Conservation (phyloP, 768 basidiomycete genomes). For the Lactifluus piperatus region DNA sequence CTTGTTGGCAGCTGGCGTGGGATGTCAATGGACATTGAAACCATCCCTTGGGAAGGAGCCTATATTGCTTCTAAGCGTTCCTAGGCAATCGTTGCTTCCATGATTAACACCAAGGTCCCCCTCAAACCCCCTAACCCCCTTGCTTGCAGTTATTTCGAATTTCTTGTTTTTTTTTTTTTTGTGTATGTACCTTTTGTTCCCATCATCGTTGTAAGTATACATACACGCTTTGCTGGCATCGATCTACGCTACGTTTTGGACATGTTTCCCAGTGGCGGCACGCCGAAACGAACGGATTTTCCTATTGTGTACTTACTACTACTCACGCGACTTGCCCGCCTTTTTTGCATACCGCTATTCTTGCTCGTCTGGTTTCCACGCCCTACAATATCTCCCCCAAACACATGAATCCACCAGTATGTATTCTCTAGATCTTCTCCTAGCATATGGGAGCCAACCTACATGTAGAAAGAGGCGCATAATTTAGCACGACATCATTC, state of each 20-base stretch:
- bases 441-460: conserved; percentile 5
- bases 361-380: conserved; percentile 3
- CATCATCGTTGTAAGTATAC: conserved; percentile 11
- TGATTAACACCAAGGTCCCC: not conserved
- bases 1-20: conserved; percentile 69
- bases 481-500: conserved; percentile 1
- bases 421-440: conserved; percentile 13
- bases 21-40: conserved; percentile 35
- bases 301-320: conserved; percentile 2
- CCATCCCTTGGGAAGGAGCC: conserved; percentile 52
- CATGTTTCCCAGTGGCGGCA: not conserved
- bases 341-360: conserved; percentile 6
- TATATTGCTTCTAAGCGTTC: conserved; percentile 48
- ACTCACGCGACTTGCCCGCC: not conserved
- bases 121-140: not conserved
- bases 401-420: not conserved
- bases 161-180: not conserved
- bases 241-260: not conserved
- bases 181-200: not conserved
- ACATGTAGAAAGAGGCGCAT: conserved; percentile 16
- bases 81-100: conserved; percentile 1
- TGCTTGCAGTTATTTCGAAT: not conserved
- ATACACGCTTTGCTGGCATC: not conserved
- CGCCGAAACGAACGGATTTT: conserved; percentile 5
- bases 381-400: conserved; percentile 11